Conservation (phyloP, 2,329 filamentous ascomycete species). For the Akanthomyces dipterigenus region DNA sequence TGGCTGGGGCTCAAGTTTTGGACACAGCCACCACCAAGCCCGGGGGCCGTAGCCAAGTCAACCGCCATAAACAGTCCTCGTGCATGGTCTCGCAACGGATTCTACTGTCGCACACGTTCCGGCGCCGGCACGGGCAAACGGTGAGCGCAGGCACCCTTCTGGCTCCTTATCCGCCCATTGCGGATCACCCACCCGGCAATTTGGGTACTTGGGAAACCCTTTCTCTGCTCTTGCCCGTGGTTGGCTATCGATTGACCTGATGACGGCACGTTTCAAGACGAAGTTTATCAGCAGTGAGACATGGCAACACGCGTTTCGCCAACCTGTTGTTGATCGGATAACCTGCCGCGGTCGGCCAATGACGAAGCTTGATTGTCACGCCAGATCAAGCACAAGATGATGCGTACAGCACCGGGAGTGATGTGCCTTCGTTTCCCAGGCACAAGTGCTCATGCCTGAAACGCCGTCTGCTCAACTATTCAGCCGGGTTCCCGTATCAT, state of each 20-base stretch:
- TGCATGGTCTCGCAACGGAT: background rate
- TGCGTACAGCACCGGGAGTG: too few species aligned
- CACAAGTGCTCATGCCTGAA: background rate
- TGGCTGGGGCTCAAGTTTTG: background rate
- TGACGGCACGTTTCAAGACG: background rate
- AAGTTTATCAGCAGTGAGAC: too few species aligned
- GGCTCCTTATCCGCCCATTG: background rate
- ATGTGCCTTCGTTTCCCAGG: too few species aligned
- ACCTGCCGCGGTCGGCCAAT: too few species aligned
- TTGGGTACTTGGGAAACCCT: too few species aligned
- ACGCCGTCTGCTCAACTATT: background rate
- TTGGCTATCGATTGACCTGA: too few species aligned
- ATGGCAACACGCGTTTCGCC: too few species aligned
- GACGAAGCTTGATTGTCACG: too few species aligned
- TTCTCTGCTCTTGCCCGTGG: too few species aligned
- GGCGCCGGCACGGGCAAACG: background rate
- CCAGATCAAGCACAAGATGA: too few species aligned
- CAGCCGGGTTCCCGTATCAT: background rate
- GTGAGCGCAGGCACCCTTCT: background rate
- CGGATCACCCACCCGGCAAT: background rate
- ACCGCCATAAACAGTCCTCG: background rate
- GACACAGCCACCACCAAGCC: background rate
- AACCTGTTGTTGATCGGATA: too few species aligned
- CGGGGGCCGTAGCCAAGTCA: background rate
- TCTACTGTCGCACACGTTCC: too few species aligned